These are phyloP conservation scores for Aureobasidium lini DNA, from an alignment of 2,329 filamentous ascomycete genomes.

Conservation along the genomic window DNA sequence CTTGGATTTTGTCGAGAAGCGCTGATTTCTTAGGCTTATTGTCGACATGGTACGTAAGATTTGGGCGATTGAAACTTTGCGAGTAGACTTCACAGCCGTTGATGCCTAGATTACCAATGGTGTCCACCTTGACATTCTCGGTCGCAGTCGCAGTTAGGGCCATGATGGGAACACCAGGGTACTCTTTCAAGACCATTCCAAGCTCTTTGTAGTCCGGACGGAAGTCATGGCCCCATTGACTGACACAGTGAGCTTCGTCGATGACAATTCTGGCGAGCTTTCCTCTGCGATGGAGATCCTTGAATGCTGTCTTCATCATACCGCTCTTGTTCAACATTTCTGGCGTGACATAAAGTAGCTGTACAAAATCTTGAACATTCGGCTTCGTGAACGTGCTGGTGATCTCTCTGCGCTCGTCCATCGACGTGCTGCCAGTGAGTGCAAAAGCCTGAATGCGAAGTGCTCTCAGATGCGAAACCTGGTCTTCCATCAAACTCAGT, in stretches of 20 bases:
- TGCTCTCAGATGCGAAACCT: slow-evolving; percentile 72
- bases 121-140: slow-evolving; percentile 82
- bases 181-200: slow-evolving; percentile 63
- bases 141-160: slow-evolving; percentile 94
- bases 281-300: slow-evolving; percentile 57
- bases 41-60: slow-evolving; percentile 80
- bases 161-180: slow-evolving; percentile 80
- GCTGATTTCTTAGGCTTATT: slow-evolving; percentile 57
- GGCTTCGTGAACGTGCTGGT: slow-evolving; percentile 55
- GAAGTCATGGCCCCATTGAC: slow-evolving; percentile 98
- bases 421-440: slow-evolving; percentile 68
- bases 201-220: slow-evolving; percentile 89
- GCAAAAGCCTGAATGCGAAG: slow-evolving; percentile 71
- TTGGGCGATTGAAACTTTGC: slow-evolving; percentile 96
- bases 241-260: slow-evolving; percentile 98
- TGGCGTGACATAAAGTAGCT: slow-evolving; percentile 89
- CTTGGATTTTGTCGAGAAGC: slow-evolving; percentile 48
- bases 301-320: slow-evolving; percentile 58
- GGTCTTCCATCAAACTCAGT: slow-evolving; percentile 94
- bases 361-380: slow-evolving; percentile 67
- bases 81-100: slow-evolving; percentile 68
- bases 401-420: slow-evolving; percentile 57
- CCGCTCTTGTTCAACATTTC: slow-evolving; percentile 89
- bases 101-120: slow-evolving; percentile 86
- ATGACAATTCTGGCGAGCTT: slow-evolving; percentile 88